These are phyloP conservation scores for Plasmodium berghei DNA, from an alignment of 169 alveolate genomes.

Conservation along the genomic window DNA sequence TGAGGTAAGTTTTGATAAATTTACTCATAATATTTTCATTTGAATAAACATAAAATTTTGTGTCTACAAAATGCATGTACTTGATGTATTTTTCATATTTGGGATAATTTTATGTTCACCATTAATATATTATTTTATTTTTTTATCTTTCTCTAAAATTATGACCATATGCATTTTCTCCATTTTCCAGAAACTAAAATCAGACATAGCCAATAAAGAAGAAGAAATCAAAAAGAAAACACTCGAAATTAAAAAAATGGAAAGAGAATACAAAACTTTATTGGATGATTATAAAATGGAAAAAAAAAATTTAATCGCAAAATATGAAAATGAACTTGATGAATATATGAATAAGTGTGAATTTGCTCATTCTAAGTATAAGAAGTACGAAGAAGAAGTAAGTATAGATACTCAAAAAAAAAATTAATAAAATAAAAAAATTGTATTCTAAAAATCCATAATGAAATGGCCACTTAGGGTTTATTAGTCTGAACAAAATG, in stretches of 20 bases:
- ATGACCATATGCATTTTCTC: background rate
- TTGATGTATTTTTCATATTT: background rate
- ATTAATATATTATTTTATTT: no score
- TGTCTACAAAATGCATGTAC: background rate
- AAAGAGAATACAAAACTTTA: conserved; percentile 61
- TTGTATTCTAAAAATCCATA: background rate
- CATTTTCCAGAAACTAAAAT: conserved; percentile 29
- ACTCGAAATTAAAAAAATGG: conserved; percentile 43
- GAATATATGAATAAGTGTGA: conserved; percentile 56
- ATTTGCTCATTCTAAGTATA: conserved; percentile 53
- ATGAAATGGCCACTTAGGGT: no score
- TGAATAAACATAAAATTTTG: background rate
- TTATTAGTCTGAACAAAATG: no score
- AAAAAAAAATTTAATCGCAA: conserved; percentile 52
- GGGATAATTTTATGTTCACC: no score
- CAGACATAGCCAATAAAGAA: conserved; percentile 38
- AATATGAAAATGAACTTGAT: conserved; percentile 70
- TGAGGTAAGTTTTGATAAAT: conserved; percentile 19
- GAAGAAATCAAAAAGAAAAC: conserved; percentile 60
- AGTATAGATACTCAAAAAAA: background rate
- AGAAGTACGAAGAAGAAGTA: conserved; percentile 69
- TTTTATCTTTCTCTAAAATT: no score
- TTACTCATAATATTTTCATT: background rate
- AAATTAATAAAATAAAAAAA: background rate
- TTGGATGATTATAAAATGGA: conserved; percentile 70